Evolutionary conservation across 352 stramenopile genomes (phyloP), one percentile per base, ranked within the genome.

Genomic region (Phytophthora colocasiae): DNA sequence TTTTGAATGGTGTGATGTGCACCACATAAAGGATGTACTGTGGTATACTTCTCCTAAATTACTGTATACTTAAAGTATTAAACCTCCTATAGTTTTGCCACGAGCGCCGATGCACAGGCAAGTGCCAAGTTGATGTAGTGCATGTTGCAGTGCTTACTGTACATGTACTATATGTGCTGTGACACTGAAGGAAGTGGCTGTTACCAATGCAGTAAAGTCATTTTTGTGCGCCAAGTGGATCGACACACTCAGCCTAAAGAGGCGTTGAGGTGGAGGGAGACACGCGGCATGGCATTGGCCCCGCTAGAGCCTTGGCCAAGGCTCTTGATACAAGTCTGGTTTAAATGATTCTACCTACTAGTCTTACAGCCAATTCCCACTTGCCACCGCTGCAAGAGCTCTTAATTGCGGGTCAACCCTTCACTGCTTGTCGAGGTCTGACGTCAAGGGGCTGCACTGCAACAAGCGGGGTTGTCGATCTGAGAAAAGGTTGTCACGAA

Each of bases 191-290:
- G 49, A 46, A 36, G n/a, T 39, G 36, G 17, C 34, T 58, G 48
- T 66, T 66, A 66, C 48, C 41, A 66, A 66, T 60, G 40, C 29
- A n/a, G 15, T 27, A 29, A 2, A 22, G 38, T 4, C 38, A 49
- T 40, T 58, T 54, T 58, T 59, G 58, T 66, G 48, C 39, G 47
- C 48, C 17, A 66, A 66, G 29, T 60, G 58, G 58, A 65, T 27
- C 12, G 19, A 56, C 40, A 48, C 44, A 31, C 8, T 5, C 31
- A 8, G 22, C 14, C 14, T 22, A 22, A 49, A 9, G 12, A 51
- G 36, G n/a, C 27, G 8, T 6, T 27, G 26, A 10, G 24, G 15
- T 19, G 38, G 19, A 56, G 58, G 38, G 19, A 56, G 58, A 47
- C 39, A 31, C n/a, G 17, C 40, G 27, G 22, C 22, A 22, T 2